These are phyloP conservation scores for Penicillium rolfsii DNA, from an alignment of 2,329 filamentous ascomycete genomes.

Conservation along the genomic window DNA sequence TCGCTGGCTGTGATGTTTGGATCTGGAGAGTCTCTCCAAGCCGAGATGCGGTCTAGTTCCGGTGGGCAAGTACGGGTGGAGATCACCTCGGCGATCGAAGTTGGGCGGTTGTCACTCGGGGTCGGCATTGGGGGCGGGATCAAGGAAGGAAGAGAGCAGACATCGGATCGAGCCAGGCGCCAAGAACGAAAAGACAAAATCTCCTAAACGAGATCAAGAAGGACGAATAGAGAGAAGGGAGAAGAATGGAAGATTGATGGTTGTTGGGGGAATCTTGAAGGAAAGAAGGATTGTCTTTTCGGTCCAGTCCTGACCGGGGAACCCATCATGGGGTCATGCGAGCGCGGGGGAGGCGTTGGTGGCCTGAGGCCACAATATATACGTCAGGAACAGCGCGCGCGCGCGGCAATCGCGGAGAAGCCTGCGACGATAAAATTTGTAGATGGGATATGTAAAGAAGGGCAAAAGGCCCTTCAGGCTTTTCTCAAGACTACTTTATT, in stretches of 20 bases:
- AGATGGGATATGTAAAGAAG: background rate
- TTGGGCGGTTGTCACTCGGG: constrained; percentile 49
- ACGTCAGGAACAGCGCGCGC: constrained; percentile 20
- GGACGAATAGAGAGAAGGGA: constrained; percentile 7
- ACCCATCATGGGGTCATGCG: constrained; percentile 41
- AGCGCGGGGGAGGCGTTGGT: constrained; percentile 42
- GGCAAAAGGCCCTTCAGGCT: background rate
- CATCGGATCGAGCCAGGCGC: constrained; percentile 37
- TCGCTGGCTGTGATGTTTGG: constrained; percentile 28
- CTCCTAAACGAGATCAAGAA: background rate
- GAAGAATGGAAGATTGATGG: constrained; percentile 8
- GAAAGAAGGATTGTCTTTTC: constrained; percentile 15
- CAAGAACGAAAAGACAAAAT: constrained; percentile 15
- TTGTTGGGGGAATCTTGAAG: constrained; percentile 10
- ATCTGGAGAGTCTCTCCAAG: constrained; percentile 40
- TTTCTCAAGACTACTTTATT: background rate
- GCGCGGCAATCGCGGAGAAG: constrained; percentile 5
- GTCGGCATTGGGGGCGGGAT: constrained; percentile 55
- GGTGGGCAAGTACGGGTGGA: constrained; percentile 56
- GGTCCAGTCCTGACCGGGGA: constrained; percentile 16
- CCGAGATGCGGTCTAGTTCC: constrained; percentile 43
- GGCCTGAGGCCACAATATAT: constrained; percentile 28
- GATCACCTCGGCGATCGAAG: constrained; percentile 49
- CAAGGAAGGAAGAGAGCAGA: constrained; percentile 35
- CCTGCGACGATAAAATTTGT: background rate